Conservation (phyloP, 495 filamentous ascomycete species). For the Tuber microsphaerosporum region DNA sequence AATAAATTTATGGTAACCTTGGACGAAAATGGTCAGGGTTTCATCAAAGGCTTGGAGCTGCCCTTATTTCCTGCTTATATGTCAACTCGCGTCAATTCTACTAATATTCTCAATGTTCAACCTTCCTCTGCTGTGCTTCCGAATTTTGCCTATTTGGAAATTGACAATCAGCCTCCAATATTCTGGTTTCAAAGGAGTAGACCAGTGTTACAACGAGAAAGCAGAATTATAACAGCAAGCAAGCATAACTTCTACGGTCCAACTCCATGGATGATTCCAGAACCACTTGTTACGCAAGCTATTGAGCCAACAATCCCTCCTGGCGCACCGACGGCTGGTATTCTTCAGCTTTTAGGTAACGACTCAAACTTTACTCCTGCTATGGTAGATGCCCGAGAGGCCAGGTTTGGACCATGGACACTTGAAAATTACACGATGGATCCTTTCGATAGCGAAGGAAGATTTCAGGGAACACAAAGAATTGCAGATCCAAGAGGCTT, state of each 20-base stretch:
- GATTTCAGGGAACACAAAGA: background rate
- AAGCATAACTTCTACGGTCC: background rate
- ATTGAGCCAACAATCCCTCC: background rate
- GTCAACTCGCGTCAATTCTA: background rate
- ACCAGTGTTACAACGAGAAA: background rate
- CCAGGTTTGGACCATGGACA: background rate
- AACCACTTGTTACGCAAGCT: background rate
- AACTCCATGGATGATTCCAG: slow-evolving; percentile 1
- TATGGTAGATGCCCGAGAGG: background rate
- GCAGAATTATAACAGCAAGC: background rate
- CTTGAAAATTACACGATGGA: background rate
- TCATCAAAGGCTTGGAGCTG: background rate
- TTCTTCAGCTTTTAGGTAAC: background rate
- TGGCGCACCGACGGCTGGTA: background rate
- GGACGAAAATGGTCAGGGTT: slow-evolving; percentile 2
- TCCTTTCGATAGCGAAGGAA: background rate
- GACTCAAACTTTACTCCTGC: background rate
- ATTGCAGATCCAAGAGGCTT: background rate
- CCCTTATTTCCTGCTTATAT: background rate
- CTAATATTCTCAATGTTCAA: background rate
- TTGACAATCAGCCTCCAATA: background rate
- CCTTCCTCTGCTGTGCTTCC: background rate
- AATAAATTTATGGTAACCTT: background rate
- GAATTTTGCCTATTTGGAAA: background rate
- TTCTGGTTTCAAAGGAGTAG: background rate